These are phyloP conservation scores for Schwanniomyces vanrijiae DNA, from an alignment of 805 yeast genomes.

Conservation along the genomic window DNA sequence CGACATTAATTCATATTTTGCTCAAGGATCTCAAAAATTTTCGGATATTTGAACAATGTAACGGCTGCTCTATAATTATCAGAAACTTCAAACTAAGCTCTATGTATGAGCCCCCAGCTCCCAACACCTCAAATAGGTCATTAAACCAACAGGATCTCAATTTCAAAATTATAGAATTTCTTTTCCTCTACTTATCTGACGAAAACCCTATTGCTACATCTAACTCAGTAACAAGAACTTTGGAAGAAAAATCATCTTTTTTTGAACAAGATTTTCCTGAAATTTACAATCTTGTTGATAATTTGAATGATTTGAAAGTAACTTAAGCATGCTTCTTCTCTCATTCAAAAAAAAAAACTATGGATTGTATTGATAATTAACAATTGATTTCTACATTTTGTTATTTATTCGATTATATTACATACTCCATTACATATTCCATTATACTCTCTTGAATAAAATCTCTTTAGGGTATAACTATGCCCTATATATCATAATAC, in stretches of 20 bases:
- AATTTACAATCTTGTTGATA: constrained; percentile 37
- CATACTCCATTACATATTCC: too few relatives aligned
- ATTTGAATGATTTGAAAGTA: constrained; percentile 32
- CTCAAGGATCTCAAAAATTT: constrained; percentile 58
- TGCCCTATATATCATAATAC: not conserved
- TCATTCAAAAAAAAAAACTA: not conserved
- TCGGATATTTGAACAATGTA: constrained; percentile 55
- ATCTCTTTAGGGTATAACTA: too few relatives aligned
- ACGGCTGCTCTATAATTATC: constrained; percentile 58
- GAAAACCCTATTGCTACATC: constrained; percentile 33
- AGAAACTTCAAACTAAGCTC: constrained; percentile 28
- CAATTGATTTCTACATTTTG: too few relatives aligned
- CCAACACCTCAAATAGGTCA: constrained; percentile 3
- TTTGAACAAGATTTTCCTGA: constrained; percentile 40
- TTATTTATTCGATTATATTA: too few relatives aligned
- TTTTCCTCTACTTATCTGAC: constrained; percentile 67
- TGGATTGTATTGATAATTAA: too few relatives aligned
- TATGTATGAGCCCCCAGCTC: constrained; percentile 3
- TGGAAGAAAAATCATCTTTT: constrained; percentile 32
- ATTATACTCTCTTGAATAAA: too few relatives aligned
- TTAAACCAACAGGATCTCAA: constrained; percentile 49
- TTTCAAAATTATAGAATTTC: constrained; percentile 64
- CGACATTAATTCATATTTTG: constrained; percentile 57
- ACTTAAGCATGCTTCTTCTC: not conserved
- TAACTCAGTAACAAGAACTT: constrained; percentile 7